Evolutionary conservation across 2,329 filamentous ascomycete genomes (phyloP).

Genomic region (Trichoderma semiorbis): DNA sequence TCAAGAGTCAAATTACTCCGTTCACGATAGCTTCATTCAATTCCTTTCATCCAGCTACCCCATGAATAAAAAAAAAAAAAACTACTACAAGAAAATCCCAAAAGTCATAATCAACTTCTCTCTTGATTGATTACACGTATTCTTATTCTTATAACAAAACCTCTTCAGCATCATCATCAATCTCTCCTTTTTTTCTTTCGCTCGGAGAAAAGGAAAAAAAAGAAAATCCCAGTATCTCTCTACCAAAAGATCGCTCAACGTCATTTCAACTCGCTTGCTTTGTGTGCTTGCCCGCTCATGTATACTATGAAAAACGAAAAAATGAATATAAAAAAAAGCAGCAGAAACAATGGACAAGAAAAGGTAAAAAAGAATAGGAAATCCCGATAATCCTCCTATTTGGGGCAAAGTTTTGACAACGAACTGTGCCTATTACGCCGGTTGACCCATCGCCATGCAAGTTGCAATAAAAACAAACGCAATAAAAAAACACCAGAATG

Average conservation of each 20-base stretch:
- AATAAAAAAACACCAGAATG: neutral
- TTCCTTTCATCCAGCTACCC: neutral
- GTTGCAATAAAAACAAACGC: neutral
- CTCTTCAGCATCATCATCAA: neutral
- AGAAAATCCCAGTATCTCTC: neutral
- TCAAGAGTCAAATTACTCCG: neutral
- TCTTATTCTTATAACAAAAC: neutral
- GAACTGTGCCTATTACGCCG: neutral
- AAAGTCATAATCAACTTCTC: neutral
- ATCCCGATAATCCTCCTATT: neutral
- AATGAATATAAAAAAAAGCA: too few relatives aligned
- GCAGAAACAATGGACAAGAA: neutral
- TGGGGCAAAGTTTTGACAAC: neutral
- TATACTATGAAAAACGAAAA: neutral
- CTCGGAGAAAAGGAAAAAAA: neutral
- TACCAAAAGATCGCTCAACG: neutral
- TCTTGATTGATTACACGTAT: neutral
- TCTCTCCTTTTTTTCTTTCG: neutral
- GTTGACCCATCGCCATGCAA: constrained; percentile 7
- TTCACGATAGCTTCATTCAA: neutral
- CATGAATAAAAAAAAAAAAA: neutral
- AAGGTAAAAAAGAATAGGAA: neutral
- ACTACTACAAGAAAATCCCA: neutral
- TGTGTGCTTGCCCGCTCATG: neutral
- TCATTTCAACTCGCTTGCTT: neutral